Percentiles rank a stretch among this genome's conserved stretches.
Evolutionary conservation across 148 eudicot species (phyloP).

Genomic region (Heliosperma pusillum): DNA sequence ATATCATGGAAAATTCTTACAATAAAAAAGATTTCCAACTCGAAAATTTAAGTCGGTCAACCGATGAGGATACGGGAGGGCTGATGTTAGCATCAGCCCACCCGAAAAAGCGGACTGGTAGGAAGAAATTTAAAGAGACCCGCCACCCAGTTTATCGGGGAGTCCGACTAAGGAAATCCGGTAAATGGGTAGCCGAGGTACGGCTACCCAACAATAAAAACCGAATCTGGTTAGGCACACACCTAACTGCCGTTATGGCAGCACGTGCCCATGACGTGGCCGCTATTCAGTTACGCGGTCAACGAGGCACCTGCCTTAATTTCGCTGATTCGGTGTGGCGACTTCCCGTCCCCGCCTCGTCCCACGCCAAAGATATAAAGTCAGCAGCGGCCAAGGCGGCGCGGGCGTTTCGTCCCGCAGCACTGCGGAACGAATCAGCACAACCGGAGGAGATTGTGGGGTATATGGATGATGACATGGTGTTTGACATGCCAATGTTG

Average conservation of each 20-base stretch:
- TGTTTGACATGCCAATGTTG: slow-evolving; percentile 48
- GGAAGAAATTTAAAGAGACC: slow-evolving; percentile 73
- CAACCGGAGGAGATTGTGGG: background rate
- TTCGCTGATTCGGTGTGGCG: slow-evolving; percentile 78
- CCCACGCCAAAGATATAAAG: slow-evolving; percentile 56
- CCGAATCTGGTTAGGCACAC: slow-evolving; percentile 82
- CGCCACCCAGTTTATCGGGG: slow-evolving; percentile 86
- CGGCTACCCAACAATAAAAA: slow-evolving; percentile 72
- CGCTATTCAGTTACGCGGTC: slow-evolving; percentile 53
- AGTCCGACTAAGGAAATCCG: slow-evolving; percentile 52
- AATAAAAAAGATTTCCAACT: background rate
- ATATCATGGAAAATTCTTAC: background rate
- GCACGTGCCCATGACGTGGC: slow-evolving; percentile 91
- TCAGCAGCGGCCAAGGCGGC: slow-evolving; percentile 71
- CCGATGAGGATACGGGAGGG: slow-evolving; percentile 30
- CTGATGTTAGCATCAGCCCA: slow-evolving; percentile 45
- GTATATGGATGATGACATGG: slow-evolving; percentile 47
- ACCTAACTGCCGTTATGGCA: slow-evolving; percentile 74
- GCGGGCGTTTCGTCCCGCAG: slow-evolving; percentile 25
- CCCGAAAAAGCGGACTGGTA: slow-evolving; percentile 70
- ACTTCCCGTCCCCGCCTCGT: slow-evolving; percentile 47
- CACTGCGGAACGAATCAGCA: background rate
- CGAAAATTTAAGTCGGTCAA: slow-evolving; percentile 14
- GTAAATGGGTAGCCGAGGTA: slow-evolving; percentile 83
- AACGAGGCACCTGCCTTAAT: slow-evolving; percentile 48